Percentiles rank a stretch among this genome's conserved stretches.
Conservation (phyloP, 345 rosid genomes). For the Sonneratia alba region DNA sequence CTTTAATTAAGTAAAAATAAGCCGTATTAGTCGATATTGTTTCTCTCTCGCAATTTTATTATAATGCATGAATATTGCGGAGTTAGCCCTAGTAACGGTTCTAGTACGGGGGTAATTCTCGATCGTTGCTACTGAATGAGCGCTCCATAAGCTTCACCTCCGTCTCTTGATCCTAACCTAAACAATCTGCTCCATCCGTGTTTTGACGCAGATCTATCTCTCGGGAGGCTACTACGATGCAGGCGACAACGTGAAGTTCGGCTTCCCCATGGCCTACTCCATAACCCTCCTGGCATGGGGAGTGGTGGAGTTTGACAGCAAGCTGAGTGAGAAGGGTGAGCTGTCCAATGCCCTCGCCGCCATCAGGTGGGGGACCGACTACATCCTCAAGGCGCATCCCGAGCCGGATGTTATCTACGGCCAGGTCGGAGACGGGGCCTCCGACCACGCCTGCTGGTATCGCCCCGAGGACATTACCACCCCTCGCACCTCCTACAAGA, state of each 20-base stretch:
- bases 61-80: too few relatives aligned
- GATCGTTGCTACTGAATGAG: too few relatives aligned
- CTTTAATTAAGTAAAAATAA: too few relatives aligned
- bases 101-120: too few relatives aligned
- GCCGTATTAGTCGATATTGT: too few relatives aligned
- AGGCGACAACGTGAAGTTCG: slow-evolving; percentile 70
- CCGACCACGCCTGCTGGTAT: slow-evolving; percentile 62
- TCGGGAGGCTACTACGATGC: slow-evolving; percentile 71
- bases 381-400: slow-evolving; percentile 54
- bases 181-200: not conserved
- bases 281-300: slow-evolving; percentile 68
- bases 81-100: too few relatives aligned
- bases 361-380: slow-evolving; percentile 62
- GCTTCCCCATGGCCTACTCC: slow-evolving; percentile 70
- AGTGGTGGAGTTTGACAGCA: slow-evolving; percentile 33
- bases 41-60: too few relatives aligned
- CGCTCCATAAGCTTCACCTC: too few relatives aligned
- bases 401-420: slow-evolving; percentile 42
- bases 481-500: slow-evolving; percentile 30
- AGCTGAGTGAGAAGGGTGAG: slow-evolving; percentile 26
- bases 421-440: slow-evolving; percentile 46
- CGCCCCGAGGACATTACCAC: slow-evolving; percentile 79
- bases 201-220: slow-evolving; percentile 31
- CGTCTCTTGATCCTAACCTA: too few relatives aligned
- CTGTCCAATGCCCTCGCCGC: slow-evolving; percentile 34